Evolutionary conservation across 768 basidiomycete species (phyloP).

Genomic region (Boletus vinaceobasis): DNA sequence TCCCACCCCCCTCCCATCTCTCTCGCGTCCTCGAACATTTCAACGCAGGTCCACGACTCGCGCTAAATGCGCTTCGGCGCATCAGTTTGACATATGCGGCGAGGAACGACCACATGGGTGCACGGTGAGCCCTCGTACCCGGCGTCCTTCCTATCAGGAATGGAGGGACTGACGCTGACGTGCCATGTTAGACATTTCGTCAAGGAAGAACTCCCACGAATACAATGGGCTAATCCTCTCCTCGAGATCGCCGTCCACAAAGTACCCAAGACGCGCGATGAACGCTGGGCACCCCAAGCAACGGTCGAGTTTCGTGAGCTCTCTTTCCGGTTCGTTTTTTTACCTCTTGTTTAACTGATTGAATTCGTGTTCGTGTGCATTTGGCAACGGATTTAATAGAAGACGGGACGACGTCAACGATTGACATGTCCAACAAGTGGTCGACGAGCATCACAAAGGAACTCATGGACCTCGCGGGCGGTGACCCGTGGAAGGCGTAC

Average conservation of each 20-base stretch:
- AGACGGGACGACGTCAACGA: conserved; percentile 42
- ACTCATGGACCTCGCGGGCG: conserved; percentile 66
- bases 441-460: conserved; percentile 66
- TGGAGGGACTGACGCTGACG: neutral
- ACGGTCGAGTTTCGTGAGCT: conserved; percentile 59
- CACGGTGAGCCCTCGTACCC: conserved; percentile 46
- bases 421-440: conserved; percentile 66
- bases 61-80: conserved; percentile 45
- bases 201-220: conserved; percentile 73
- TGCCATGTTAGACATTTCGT: conserved; percentile 59
- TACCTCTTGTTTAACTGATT: neutral
- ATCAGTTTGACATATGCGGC: conserved; percentile 56
- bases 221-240: conserved; percentile 72
- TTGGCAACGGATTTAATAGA: conserved; percentile 30
- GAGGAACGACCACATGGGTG: conserved; percentile 71
- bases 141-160: too few relatives aligned
- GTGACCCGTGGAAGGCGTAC: conserved; percentile 55
- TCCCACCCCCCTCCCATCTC: conserved; percentile 52
- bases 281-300: conserved; percentile 60
- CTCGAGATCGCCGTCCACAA: conserved; percentile 59
- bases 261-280: conserved; percentile 48
- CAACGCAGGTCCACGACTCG: conserved; percentile 49
- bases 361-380: neutral
- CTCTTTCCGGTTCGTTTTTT: neutral
- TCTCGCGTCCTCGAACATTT: conserved; percentile 52